Percentiles rank a stretch among this genome's conserved stretches.
Conservation (phyloP, 495 filamentous ascomycete genomes). For the Chaetomium cochliodes region DNA sequence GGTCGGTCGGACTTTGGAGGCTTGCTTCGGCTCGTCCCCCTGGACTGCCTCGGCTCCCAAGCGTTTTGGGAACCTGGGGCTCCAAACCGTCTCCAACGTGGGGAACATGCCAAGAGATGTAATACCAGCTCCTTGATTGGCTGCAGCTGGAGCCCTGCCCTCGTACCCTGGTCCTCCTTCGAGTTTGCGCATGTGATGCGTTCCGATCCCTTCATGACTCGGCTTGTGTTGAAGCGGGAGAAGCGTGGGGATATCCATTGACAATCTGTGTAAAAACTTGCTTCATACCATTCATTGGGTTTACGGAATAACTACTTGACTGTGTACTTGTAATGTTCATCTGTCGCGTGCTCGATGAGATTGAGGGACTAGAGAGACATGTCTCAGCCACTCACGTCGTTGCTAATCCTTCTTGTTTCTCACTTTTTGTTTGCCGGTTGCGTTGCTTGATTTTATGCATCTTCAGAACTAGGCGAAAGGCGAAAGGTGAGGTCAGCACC, state of each 20-base stretch:
- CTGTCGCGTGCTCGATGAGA: no score
- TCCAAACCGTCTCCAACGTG: no score
- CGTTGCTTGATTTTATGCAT: no score
- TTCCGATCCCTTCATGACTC: constrained; percentile 21
- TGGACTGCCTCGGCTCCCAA: constrained; percentile 26
- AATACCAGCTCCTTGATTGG: constrained; percentile 28
- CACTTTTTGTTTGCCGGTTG: no score
- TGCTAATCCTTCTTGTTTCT: neutral
- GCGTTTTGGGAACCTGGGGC: constrained; percentile 21
- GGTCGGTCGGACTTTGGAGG: constrained; percentile 10
- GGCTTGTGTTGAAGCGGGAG: neutral
- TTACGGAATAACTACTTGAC: no score
- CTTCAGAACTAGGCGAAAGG: no score
- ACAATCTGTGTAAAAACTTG: no score
- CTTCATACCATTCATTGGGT: no score
- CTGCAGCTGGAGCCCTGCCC: neutral
- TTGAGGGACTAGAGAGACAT: no score
- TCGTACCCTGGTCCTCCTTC: neutral
- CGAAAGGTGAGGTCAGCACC: no score
- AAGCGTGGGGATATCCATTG: no score
- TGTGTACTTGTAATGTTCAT: no score
- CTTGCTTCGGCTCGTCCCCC: constrained; percentile 20
- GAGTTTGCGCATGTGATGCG: constrained; percentile 28
- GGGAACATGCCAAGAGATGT: constrained; percentile 15
- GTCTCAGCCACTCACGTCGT: constrained; percentile 9